These are phyloP conservation scores for Ochromonas danica DNA, from an alignment of 108 stramenopile genomes.

Conservation along the genomic window DNA sequence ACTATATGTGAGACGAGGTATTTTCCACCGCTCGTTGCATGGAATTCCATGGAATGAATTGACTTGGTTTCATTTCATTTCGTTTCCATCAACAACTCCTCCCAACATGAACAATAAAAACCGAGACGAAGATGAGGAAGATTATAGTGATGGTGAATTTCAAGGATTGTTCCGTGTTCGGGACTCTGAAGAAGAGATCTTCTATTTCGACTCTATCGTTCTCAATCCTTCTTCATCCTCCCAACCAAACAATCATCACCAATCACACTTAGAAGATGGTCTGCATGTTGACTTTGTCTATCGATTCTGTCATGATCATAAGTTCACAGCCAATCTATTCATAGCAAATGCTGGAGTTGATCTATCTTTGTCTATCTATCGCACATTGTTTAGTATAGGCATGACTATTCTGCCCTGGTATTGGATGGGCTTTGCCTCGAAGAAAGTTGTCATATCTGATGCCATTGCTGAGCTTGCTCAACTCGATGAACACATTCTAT, in stretches of 20 bases:
- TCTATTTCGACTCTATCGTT: neutral
- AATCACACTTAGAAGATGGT: neutral
- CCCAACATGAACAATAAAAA: too few relatives aligned
- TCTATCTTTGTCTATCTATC: neutral
- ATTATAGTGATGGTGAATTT: too few relatives aligned
- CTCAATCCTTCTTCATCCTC: too few relatives aligned
- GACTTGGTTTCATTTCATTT: too few relatives aligned
- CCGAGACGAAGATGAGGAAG: too few relatives aligned
- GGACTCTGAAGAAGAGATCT: neutral
- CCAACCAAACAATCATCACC: neutral
- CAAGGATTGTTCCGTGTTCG: neutral
- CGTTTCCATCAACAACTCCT: too few relatives aligned
- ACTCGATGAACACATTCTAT: neutral
- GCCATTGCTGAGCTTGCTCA: neutral
- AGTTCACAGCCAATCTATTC: neutral
- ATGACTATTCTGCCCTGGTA: slow-evolving; percentile 30
- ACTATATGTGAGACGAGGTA: too few relatives aligned
- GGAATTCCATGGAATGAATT: too few relatives aligned
- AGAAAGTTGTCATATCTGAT: neutral
- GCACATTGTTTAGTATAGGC: neutral
- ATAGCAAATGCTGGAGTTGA: neutral
- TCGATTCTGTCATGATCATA: neutral
- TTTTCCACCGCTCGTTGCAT: too few relatives aligned
- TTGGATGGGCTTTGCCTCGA: slow-evolving; percentile 32
- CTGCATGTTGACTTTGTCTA: neutral